Conservation (phyloP, 306 rosid genomes). For the Urtica urens region DNA sequence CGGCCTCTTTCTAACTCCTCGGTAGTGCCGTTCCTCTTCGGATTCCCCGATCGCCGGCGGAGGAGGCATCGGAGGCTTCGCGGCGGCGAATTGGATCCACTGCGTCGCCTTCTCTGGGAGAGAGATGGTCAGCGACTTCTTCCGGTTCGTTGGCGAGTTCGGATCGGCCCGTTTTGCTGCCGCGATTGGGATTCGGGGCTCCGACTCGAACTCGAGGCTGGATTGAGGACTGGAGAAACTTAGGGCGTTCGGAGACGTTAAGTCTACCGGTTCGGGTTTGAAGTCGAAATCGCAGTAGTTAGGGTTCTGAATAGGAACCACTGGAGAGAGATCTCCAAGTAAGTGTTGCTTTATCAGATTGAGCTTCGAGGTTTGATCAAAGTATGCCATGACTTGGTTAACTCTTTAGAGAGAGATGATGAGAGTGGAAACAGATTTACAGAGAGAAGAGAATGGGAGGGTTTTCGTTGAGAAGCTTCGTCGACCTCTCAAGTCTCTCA, state of each 20-base stretch:
- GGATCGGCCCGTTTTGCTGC: background rate
- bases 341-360: constrained; percentile 39
- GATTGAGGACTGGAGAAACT: background rate
- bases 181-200: background rate
- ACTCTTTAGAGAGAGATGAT: background rate
- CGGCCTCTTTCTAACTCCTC: constrained; percentile 72
- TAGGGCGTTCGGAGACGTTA: constrained; percentile 12
- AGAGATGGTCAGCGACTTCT: constrained; percentile 46
- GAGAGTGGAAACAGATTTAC: too few relatives aligned
- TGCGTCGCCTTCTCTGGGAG: constrained; percentile 46
- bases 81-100: constrained; percentile 40
- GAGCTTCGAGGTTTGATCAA: constrained; percentile 25
- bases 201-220: background rate
- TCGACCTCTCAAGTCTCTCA: too few relatives aligned
- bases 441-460: too few relatives aligned
- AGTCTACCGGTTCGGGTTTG: too few relatives aligned
- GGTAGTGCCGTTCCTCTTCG: constrained; percentile 30
- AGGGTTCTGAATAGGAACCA: background rate
- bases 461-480: too few relatives aligned
- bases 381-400: constrained; percentile 30
- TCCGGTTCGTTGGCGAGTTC: constrained; percentile 18
- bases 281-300: constrained; percentile 23
- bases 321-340: constrained; percentile 46
- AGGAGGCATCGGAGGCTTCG: background rate
- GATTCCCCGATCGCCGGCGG: background rate